Base-by-base conservation (phyloP, 2,329 filamentous ascomycete genomes). In the Aaosphaeria arxii region DNA sequence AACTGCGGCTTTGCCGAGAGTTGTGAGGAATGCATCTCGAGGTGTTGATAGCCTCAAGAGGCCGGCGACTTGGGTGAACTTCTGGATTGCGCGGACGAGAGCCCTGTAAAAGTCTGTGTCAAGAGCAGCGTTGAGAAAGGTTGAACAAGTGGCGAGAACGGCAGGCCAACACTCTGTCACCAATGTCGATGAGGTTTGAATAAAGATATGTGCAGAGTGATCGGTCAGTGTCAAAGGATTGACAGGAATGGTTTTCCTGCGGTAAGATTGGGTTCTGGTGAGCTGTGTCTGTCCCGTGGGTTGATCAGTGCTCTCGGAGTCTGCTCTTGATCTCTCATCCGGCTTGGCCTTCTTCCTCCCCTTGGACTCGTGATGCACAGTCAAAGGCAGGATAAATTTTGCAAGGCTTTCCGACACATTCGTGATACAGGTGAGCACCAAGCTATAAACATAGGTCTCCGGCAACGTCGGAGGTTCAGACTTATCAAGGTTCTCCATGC, bases 141-240 rank as follows among this genome's bases (percentile, higher is more conserved):
- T 96, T 0, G 94, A 99, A 60, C 91, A 96, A 2, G 91, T 94
- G 1, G 94, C 92, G 43, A 99, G 81, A 36, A 97, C 86, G 9
- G 94, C 94, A 42, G 94, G 94, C 94, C 94, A 99, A 67, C 92
- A 97, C 56, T 89, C 82, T 4, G 95, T 89, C 28, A 99, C 87
- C 46, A 99, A 87, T 7, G 81, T 81, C 9, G 90, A 89, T 59
- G 89, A 92, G 2, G 84, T 83, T 61, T 85, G 83, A 48, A 97
- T 84, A 43, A 90, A 87, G 1, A 77, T 67, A 45, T 85, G 79
- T 6, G 90, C 77, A 1, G 88, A 81, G 62, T 95, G 89, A 36
- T 87, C 83, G 51, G 86, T 82, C 6, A 95, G 71, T 1, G 79
- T 78, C 3, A 99, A 74, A 2, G 94, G 94, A 66, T 99, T 99